phyloP scores from a whole-genome alignment of 2,329 filamentous ascomycete species.

The Graphilbum fragrans region DNA sequence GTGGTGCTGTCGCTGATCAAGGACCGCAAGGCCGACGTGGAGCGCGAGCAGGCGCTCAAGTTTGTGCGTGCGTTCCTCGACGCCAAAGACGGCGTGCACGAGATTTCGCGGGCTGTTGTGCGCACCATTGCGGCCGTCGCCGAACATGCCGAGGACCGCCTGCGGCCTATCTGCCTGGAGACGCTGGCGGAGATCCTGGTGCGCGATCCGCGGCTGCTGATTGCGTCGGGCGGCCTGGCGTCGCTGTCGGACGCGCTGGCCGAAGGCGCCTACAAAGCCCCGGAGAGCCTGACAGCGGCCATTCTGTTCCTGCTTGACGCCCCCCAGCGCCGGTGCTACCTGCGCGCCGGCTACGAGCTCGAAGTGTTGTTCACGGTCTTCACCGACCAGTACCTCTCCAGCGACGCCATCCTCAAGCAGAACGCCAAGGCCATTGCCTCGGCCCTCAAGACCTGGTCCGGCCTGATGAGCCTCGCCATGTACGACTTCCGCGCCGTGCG shows the following conservation, averaged over 20 bases:
- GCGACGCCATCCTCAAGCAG: slow-evolving; percentile 57
- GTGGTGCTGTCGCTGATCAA: slow-evolving; percentile 89
- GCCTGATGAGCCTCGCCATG: slow-evolving; percentile 77
- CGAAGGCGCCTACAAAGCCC: slow-evolving; percentile 84
- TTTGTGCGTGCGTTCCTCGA: slow-evolving; percentile 92
- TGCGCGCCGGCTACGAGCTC: slow-evolving; percentile 81
- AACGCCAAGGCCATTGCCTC: slow-evolving; percentile 89
- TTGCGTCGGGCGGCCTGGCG: slow-evolving; percentile 72
- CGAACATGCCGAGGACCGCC: slow-evolving; percentile 71
- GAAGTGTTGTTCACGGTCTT: slow-evolving; percentile 86
- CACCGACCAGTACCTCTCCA: slow-evolving; percentile 63
- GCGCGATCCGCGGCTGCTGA: slow-evolving; percentile 68
- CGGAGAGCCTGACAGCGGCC: slow-evolving; percentile 77
- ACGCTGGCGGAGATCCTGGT: slow-evolving; percentile 87
- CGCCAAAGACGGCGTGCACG: slow-evolving; percentile 80
- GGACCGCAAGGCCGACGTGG: slow-evolving; percentile 91
- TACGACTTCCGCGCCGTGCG: slow-evolving; percentile 75
- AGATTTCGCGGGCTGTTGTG: slow-evolving; percentile 77
- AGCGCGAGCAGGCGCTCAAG: slow-evolving; percentile 92
- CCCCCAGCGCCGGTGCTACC: slow-evolving; percentile 64
- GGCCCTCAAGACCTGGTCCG: slow-evolving; percentile 87
- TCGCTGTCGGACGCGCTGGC: slow-evolving; percentile 84
- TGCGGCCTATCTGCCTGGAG: slow-evolving; percentile 83
- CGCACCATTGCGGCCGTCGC: slow-evolving; percentile 85
- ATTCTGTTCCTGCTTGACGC: slow-evolving; percentile 84